A percentile compares a stretch with the other conserved stretches of the same genome.
phyloP scores from a whole-genome alignment of 768 basidiomycete species.

The Rhizopogon rudus region DNA sequence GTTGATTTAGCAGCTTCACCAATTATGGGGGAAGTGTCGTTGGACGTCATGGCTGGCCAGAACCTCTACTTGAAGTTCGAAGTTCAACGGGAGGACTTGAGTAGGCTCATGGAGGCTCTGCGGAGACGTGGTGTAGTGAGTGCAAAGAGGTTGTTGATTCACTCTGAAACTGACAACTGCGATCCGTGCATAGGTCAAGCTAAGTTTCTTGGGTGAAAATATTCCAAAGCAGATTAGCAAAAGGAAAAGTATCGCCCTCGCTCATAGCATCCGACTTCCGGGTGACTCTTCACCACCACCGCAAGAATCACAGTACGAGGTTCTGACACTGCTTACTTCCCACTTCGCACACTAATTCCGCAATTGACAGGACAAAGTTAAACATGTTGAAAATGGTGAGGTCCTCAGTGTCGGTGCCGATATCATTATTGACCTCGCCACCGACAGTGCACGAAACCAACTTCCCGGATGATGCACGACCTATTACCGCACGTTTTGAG shows the following conservation, averaged over 20 bases:
- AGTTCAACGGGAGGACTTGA: slow-evolving; percentile 27
- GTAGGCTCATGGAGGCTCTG: slow-evolving; percentile 37
- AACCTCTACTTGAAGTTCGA: slow-evolving; percentile 31
- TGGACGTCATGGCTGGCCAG: slow-evolving; percentile 15
- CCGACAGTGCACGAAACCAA: slow-evolving; percentile 23
- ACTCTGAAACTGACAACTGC: not conserved
- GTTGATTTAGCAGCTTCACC: slow-evolving; percentile 34
- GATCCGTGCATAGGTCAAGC: slow-evolving; percentile 18
- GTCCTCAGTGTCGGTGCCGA: not conserved
- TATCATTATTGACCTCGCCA: not conserved
- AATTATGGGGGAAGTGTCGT: slow-evolving; percentile 27
- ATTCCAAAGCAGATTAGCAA: slow-evolving; percentile 10
- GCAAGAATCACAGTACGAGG: slow-evolving; percentile 24
- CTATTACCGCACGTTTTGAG: too few relatives aligned
- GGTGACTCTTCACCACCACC: slow-evolving; percentile 16
- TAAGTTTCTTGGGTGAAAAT: slow-evolving; percentile 19
- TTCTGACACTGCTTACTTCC: not conserved
- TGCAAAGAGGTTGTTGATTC: not conserved
- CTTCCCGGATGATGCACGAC: not conserved
- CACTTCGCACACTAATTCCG: not conserved
- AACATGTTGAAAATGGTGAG: slow-evolving; percentile 25
- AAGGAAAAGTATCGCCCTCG: slow-evolving; percentile 21
- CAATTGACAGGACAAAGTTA: slow-evolving; percentile 19
- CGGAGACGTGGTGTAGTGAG: slow-evolving; percentile 45
- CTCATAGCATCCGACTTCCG: slow-evolving; percentile 18